Evolutionary conservation across 169 alveolate genomes (phyloP).

Genomic region (Perkinsus chesapeaki): DNA sequence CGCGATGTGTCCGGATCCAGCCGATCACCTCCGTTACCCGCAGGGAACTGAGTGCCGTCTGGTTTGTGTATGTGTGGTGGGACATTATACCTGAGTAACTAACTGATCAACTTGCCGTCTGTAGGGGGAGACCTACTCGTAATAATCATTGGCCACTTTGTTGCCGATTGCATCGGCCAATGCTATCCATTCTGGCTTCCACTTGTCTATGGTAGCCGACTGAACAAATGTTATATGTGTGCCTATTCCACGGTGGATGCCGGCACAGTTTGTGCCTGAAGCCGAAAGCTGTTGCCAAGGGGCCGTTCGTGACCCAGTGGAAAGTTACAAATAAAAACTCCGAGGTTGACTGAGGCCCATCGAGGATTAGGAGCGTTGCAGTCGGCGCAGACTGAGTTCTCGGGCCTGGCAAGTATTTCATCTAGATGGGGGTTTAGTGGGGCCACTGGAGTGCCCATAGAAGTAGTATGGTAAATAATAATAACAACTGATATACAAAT

Average conservation of each 20-base stretch:
- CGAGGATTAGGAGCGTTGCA: slow-evolving; percentile 64
- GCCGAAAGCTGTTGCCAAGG: neutral
- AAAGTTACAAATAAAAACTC: slow-evolving; percentile 56
- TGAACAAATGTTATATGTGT: slow-evolving; percentile 63
- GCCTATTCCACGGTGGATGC: slow-evolving; percentile 68
- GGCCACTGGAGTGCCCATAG: neutral
- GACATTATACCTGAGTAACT: slow-evolving; percentile 24
- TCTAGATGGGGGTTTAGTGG: neutral
- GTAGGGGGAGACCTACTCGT: slow-evolving; percentile 17
- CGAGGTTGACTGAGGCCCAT: slow-evolving; percentile 69
- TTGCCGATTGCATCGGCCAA: slow-evolving; percentile 30
- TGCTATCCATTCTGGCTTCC: slow-evolving; percentile 50
- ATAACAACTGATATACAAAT: too few relatives aligned
- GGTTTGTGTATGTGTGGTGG: slow-evolving; percentile 6
- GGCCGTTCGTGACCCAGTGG: neutral
- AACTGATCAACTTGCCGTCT: neutral
- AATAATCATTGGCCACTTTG: slow-evolving; percentile 23
- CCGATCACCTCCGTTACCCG: slow-evolving; percentile 21
- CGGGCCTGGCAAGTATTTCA: neutral
- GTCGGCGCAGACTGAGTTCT: slow-evolving; percentile 61
- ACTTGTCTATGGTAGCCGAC: slow-evolving; percentile 60
- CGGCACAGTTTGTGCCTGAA: slow-evolving; percentile 59
- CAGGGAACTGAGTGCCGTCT: neutral
- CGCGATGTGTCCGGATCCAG: slow-evolving; percentile 2
- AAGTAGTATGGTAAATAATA: neutral